phyloP scores from a whole-genome alignment of 495 filamentous ascomycete species.

The Tetracladium setigerum region DNA sequence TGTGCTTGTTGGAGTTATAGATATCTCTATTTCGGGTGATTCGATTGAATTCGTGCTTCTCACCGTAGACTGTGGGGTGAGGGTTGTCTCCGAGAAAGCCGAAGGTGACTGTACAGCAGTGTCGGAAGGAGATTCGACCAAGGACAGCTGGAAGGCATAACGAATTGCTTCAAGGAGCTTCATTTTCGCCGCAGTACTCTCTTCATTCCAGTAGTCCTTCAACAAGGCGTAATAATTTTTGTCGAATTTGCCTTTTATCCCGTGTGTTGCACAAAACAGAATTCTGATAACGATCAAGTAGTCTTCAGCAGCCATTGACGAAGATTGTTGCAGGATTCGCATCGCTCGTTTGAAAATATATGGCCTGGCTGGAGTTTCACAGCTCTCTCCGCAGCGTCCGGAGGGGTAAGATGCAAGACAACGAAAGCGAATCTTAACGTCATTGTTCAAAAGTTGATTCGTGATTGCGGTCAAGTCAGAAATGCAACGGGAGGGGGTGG shows the following conservation, averaged over 20 bases:
- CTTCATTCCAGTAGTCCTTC: not conserved
- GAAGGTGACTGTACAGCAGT: not conserved
- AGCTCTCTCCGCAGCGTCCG: not conserved
- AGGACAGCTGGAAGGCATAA: not conserved
- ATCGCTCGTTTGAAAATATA: too few relatives aligned
- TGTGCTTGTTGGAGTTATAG: not conserved
- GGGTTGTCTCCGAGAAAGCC: not conserved
- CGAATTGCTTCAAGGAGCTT: not conserved
- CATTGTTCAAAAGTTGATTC: not conserved
- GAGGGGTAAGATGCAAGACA: not conserved
- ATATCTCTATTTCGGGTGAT: not conserved
- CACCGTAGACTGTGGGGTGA: not conserved
- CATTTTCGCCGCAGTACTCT: not conserved
- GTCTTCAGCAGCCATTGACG: too few relatives aligned
- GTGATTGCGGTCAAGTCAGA: not conserved
- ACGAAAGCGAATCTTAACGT: not conserved
- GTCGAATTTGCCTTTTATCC: too few relatives aligned
- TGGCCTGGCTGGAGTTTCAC: too few relatives aligned
- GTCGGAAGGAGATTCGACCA: not conserved
- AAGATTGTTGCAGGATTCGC: too few relatives aligned
- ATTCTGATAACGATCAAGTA: too few relatives aligned
- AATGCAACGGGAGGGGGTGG: not conserved
- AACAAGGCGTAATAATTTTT: not conserved
- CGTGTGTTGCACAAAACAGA: too few relatives aligned
- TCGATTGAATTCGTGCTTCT: not conserved